Evolutionary conservation across 2,329 filamentous ascomycete genomes (phyloP), one percentile per base, ranked within the genome.

Genomic region (Colletotrichum sp.): DNA sequence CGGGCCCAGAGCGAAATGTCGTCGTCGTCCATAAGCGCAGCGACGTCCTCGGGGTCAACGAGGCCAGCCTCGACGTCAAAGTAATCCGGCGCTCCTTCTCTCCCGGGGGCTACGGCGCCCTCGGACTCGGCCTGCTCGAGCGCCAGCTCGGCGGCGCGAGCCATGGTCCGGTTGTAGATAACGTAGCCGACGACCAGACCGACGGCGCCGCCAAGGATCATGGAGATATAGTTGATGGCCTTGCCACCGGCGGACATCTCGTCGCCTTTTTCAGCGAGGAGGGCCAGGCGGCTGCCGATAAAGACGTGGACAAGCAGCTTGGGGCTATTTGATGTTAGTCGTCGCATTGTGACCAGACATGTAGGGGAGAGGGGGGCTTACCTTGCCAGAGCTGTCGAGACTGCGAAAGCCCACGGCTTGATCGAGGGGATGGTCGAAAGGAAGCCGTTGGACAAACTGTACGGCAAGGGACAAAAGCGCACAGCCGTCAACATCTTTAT

Each of bases 301-400:
- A 98, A 99, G 80, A 98, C 92, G 82, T 98, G 95, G 67, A 99
- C 93, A 75, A 99, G 89, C 21, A 99, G 89, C 82, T 99, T 99
- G 8, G 97, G 97, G 16, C 90, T 92, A 68, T 69, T 30, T 36
- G 9, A 10, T 21, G 52, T 81, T 36, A 77, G 76, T 30, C 10
- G 18, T 24, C 26, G 59, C 57, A 57, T 10, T 18, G 67, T 60
- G 21, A 28, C 26, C 24, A 18, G 7, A 34, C 49, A 28, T 18
- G 24, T 52, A 64, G 16, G n/a, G 49, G 34, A 44, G 13, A 8
- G 64, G 8, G n/a, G 16, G 30, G 34, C 84, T 76, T 78, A 89
- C 88, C 90, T 92, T 13, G 96, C 93, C 18, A 96, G 87, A 4
- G 95, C 93, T 0, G 96, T 99, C 8, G 97, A 96, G 62, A 96